Conservation (phyloP, 352 stramenopile species). For the Globisporangium echinulatum region DNA sequence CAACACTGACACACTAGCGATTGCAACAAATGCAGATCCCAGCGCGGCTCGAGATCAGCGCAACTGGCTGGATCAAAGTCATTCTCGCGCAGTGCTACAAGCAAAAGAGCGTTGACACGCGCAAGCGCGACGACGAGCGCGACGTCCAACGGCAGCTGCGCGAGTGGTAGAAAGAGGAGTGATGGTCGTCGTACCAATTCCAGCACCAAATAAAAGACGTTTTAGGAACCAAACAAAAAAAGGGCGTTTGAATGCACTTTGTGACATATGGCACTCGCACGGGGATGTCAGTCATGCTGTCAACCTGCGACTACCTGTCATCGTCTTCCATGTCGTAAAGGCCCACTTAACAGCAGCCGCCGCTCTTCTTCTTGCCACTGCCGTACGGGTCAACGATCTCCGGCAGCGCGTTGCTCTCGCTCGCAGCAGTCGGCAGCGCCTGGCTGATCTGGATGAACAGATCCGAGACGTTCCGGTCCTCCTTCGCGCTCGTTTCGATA, state of each 20-base stretch:
- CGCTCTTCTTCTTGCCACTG: conserved; percentile 76
- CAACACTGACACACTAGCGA: too few relatives aligned
- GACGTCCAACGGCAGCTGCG: conserved; percentile 70
- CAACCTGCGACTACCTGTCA: neutral
- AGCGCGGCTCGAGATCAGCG: conserved; percentile 61
- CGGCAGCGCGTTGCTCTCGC: conserved; percentile 75
- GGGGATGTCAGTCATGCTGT: too few relatives aligned
- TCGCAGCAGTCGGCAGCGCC: conserved; percentile 58
- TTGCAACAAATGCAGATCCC: conserved; percentile 36
- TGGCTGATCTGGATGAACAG: conserved; percentile 91
- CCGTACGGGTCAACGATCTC: conserved; percentile 85
- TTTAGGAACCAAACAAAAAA: too few relatives aligned
- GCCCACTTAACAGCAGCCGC: conserved; percentile 57
- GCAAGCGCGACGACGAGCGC: conserved; percentile 65
- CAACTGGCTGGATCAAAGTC: conserved; percentile 84
- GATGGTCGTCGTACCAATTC: too few relatives aligned
- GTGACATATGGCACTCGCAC: neutral
- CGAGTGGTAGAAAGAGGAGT: conserved; percentile 40
- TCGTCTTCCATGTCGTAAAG: conserved; percentile 5
- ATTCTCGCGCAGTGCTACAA: conserved; percentile 68
- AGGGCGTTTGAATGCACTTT: too few relatives aligned
- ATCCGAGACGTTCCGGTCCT: conserved; percentile 90
- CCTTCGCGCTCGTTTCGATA: conserved; percentile 93
- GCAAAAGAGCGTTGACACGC: conserved; percentile 57
- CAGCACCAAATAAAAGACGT: too few relatives aligned